Evolutionary conservation across 805 yeast species (phyloP).

Genomic region (Myxozyma geophila): DNA sequence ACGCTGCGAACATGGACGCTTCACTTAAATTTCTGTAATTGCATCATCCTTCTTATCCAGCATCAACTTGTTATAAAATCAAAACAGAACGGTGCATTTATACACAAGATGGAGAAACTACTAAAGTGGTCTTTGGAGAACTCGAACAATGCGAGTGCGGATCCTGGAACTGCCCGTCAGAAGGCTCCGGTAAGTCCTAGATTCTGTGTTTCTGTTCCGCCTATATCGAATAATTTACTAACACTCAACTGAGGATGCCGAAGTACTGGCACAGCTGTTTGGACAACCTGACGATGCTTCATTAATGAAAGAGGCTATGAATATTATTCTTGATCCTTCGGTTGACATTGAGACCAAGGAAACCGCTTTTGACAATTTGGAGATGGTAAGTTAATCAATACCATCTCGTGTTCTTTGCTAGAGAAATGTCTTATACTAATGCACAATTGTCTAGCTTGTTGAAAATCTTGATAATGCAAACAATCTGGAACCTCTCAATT

Average conservation of each 20-base stretch:
- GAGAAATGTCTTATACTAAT: background rate
- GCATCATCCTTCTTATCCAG: background rate
- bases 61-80: background rate
- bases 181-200: constrained; percentile 49
- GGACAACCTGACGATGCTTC: constrained; percentile 85
- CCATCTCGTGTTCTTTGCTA: background rate
- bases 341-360: constrained; percentile 66
- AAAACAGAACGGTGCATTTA: background rate
- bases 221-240: background rate
- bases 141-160: constrained; percentile 67
- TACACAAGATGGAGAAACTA: constrained; percentile 76
- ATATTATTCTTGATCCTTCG: constrained; percentile 61
- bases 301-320: constrained; percentile 78
- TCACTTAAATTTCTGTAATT: background rate
- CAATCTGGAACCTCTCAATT: constrained; percentile 77
- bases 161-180: constrained; percentile 65
- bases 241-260: constrained; percentile 57
- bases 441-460: constrained; percentile 51
- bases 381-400: constrained; percentile 54
- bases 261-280: constrained; percentile 75
- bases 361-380: constrained; percentile 85
- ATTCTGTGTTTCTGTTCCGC: background rate
- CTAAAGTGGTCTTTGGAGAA: constrained; percentile 90
- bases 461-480: constrained; percentile 95
- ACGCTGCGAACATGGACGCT: background rate